Conservation (phyloP, 1,284 basidiomycete species). For the Earliella scabrosa region DNA sequence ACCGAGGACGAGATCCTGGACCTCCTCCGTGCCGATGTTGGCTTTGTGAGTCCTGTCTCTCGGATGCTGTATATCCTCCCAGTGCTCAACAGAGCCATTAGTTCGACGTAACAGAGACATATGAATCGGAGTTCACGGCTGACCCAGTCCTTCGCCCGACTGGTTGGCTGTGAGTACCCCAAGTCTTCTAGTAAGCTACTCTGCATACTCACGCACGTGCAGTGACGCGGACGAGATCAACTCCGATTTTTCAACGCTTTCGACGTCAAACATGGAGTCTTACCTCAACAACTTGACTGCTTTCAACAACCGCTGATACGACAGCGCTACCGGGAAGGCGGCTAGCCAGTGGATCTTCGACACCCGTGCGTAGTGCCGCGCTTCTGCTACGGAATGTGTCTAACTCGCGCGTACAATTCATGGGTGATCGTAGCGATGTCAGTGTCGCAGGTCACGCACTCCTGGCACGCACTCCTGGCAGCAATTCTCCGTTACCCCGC, state of each 20-base stretch:
- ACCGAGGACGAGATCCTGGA: conserved; percentile 33
- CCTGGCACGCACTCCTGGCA: too few species aligned
- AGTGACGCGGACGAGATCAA: conserved; percentile 40
- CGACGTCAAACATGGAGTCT: conserved; percentile 45
- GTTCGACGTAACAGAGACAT: conserved; percentile 56
- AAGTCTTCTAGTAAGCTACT: conserved; percentile 2
- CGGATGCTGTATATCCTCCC: not conserved
- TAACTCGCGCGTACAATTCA: conserved; percentile 53
- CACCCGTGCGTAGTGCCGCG: conserved; percentile 32
- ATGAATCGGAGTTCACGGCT: conserved; percentile 47
- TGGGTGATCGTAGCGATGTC: conserved; percentile 44
- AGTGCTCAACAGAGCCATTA: not conserved
- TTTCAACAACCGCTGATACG: conserved; percentile 53
- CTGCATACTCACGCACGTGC: conserved; percentile 33
- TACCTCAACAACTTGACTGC: conserved; percentile 43
- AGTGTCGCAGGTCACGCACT: conserved; percentile 60
- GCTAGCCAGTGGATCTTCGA: conserved; percentile 45
- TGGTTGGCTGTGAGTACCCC: conserved; percentile 33
- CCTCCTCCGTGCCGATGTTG: conserved; percentile 13
- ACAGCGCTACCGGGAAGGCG: conserved; percentile 38
- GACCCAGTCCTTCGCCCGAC: conserved; percentile 23
- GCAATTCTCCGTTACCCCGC: conserved; percentile 67
- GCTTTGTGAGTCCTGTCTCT: conserved; percentile 6
- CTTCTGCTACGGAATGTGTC: too few species aligned
- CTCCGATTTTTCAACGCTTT: conserved; percentile 43